Conservation (phyloP, 108 stramenopile species). For the Cylindrotheca closterium region DNA sequence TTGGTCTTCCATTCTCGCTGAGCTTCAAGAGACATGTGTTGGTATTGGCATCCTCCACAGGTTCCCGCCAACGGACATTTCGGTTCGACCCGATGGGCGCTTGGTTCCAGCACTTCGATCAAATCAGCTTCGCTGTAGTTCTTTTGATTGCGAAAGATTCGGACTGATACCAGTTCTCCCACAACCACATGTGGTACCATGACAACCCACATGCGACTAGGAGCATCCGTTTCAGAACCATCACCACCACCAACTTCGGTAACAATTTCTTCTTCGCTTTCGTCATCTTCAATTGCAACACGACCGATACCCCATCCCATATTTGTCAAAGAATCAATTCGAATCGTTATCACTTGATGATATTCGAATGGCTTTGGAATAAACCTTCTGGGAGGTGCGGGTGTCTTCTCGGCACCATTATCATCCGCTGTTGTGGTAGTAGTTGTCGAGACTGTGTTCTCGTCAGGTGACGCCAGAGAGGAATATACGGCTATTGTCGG, state of each 20-base stretch:
- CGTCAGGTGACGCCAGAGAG: too few relatives aligned
- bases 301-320: slow-evolving; percentile 30
- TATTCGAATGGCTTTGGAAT: not conserved
- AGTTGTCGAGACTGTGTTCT: not conserved
- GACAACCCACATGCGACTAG: slow-evolving; percentile 73
- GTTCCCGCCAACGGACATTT: slow-evolving; percentile 70
- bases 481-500: too few relatives aligned
- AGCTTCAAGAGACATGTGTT: slow-evolving; percentile 85
- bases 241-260: slow-evolving; percentile 2
- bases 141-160: slow-evolving; percentile 86
- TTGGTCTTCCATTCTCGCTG: slow-evolving; percentile 93
- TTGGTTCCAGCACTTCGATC: slow-evolving; percentile 72
- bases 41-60: slow-evolving; percentile 98
- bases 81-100: slow-evolving; percentile 79
- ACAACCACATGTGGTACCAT: slow-evolving; percentile 91
- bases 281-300: not conserved
- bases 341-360: not conserved
- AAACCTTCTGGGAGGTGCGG: not conserved
- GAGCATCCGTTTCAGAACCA: slow-evolving; percentile 2
- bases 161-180: slow-evolving; percentile 75
- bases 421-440: not conserved
- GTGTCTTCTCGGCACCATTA: not conserved
- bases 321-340: slow-evolving; percentile 14
- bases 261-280: slow-evolving; percentile 1
- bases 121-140: slow-evolving; percentile 91